Percentiles rank a stretch among this genome's conserved stretches.
Conservation (phyloP, 2,329 filamentous ascomycete genomes). For the Didymosphaeria variabile region DNA sequence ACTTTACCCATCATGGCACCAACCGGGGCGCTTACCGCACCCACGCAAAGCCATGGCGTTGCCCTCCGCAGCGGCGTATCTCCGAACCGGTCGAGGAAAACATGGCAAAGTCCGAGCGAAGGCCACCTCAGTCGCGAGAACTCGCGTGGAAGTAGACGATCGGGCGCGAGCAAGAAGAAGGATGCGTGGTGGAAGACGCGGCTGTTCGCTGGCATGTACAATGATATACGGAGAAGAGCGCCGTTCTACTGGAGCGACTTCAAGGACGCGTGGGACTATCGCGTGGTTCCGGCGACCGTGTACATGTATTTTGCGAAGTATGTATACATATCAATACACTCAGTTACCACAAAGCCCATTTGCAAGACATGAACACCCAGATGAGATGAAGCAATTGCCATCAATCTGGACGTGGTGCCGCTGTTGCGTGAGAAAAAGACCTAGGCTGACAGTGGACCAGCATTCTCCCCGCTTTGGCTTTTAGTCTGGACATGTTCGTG, state of each 20-base stretch:
- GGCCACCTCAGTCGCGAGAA: slow-evolving; percentile 25
- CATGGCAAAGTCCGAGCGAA: slow-evolving; percentile 27
- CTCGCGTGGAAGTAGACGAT: slow-evolving; percentile 27
- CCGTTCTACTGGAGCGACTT: slow-evolving; percentile 86
- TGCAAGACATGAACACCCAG: neutral
- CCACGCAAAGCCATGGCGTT: slow-evolving; percentile 29
- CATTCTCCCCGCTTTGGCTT: slow-evolving; percentile 86
- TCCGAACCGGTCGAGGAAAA: slow-evolving; percentile 27
- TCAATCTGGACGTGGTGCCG: neutral
- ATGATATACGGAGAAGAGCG: slow-evolving; percentile 76
- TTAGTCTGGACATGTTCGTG: slow-evolving; percentile 92
- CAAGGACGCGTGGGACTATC: slow-evolving; percentile 88
- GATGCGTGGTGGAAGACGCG: slow-evolving; percentile 75
- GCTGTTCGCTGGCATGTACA: slow-evolving; percentile 80
- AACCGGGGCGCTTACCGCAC: slow-evolving; percentile 30
- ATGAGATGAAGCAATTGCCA: neutral
- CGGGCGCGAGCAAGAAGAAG: slow-evolving; percentile 25
- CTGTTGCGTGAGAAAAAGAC: neutral
- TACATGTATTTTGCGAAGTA: slow-evolving; percentile 98
- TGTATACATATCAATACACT: slow-evolving; percentile 35
- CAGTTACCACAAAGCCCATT: neutral
- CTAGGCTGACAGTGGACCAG: slow-evolving; percentile 55
- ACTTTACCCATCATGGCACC: slow-evolving; percentile 33
- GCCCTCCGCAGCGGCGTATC: slow-evolving; percentile 29
- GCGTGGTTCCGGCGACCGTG: slow-evolving; percentile 83